Percentiles rank a stretch among this genome's conserved stretches.
phyloP scores from a whole-genome alignment of 2,329 filamentous ascomycete species.

The Fusarium sp. region DNA sequence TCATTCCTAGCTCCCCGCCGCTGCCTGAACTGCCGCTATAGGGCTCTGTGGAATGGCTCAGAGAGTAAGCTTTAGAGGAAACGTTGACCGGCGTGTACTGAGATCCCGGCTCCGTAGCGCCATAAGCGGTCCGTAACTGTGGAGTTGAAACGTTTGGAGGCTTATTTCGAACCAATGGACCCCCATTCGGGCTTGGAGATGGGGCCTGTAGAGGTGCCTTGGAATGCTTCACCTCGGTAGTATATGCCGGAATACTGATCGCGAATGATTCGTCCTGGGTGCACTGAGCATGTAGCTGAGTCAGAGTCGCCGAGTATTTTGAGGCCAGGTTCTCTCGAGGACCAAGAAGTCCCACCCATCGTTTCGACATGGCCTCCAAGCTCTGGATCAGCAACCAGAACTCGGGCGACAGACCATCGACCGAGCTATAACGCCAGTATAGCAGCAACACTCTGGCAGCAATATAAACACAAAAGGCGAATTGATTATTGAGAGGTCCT shows the following conservation, averaged over 20 bases:
- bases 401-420: conserved; percentile 34
- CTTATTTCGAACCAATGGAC: not conserved
- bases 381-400: conserved; percentile 42
- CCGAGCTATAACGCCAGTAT: conserved; percentile 44
- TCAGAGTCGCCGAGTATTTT: not conserved
- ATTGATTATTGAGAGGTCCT: conserved; percentile 51
- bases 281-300: conserved; percentile 6
- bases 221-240: conserved; percentile 30
- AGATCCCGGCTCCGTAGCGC: not conserved
- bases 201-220: not conserved
- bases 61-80: not conserved
- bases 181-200: not conserved
- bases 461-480: conserved; percentile 58
- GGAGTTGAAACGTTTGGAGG: not conserved
- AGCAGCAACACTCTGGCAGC: conserved; percentile 55
- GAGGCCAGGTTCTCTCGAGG: conserved; percentile 15
- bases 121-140: not conserved
- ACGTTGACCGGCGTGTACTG: not conserved
- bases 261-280: conserved; percentile 17
- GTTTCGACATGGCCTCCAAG: conserved; percentile 37
- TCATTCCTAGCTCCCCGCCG: conserved; percentile 9
- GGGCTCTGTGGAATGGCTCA: not conserved
- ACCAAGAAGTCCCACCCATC: conserved; percentile 33
- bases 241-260: conserved; percentile 26
- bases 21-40: conserved; percentile 1